phyloP scores from a whole-genome alignment of 2,329 filamentous ascomycete species.

The Alternaria viburni region DNA sequence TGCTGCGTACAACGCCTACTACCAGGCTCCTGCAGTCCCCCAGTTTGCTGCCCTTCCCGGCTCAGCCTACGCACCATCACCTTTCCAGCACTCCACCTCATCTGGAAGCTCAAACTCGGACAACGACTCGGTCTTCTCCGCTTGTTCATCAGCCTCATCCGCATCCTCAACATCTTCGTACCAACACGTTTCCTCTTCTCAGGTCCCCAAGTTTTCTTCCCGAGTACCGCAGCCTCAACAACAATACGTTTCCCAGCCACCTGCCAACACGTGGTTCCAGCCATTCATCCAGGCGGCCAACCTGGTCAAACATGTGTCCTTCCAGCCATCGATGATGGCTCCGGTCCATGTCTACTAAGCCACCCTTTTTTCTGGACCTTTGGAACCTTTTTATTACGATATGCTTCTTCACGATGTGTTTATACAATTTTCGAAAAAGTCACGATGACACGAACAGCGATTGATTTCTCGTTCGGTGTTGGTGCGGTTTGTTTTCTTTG shows the following conservation, averaged over 20 bases:
- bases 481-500: conserved; percentile 23
- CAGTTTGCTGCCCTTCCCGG: conserved; percentile 42
- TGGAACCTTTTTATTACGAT: conserved; percentile 24
- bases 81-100: conserved; percentile 42
- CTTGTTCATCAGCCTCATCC: conserved; percentile 46
- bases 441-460: conserved; percentile 47
- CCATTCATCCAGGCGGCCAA: conserved; percentile 50
- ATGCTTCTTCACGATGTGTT: conserved; percentile 45
- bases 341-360: conserved; percentile 48
- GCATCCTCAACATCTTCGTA: conserved; percentile 46
- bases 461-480: conserved; percentile 39
- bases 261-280: conserved; percentile 48
- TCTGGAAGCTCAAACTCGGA: conserved; percentile 49
- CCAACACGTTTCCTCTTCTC: conserved; percentile 34
- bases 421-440: conserved; percentile 43
- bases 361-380: not conserved
- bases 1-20: conserved; percentile 38
- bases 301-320: conserved; percentile 50
- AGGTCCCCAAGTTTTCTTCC: conserved; percentile 35
- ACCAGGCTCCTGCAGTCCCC: conserved; percentile 36
- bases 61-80: conserved; percentile 36
- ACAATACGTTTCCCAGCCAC: conserved; percentile 45
- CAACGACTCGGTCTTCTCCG: conserved; percentile 50
- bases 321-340: conserved; percentile 48
- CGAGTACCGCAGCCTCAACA: conserved; percentile 39